Evolutionary conservation across 208 protist species (phyloP).

Genomic region (Wallacemonas sp.): DNA sequence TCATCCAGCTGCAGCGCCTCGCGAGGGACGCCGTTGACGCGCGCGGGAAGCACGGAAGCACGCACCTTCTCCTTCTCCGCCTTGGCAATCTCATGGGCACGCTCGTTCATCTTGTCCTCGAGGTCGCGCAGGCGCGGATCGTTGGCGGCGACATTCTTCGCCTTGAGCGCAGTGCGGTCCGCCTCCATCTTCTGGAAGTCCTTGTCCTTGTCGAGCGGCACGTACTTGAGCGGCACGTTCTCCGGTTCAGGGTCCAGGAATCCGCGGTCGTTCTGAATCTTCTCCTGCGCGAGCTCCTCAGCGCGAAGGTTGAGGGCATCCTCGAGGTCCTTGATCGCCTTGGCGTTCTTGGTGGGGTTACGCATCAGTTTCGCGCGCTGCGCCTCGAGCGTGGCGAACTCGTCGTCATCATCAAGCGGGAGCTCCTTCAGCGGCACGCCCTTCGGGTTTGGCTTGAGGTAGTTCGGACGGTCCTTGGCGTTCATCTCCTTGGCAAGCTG

Average conservation of each 20-base stretch:
- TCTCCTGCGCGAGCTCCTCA: constrained; percentile 70
- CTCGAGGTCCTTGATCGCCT: constrained; percentile 51
- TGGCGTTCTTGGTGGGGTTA: constrained; percentile 61
- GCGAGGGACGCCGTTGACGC: constrained; percentile 47
- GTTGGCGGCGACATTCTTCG: constrained; percentile 34
- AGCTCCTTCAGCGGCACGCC: constrained; percentile 65
- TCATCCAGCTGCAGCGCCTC: constrained; percentile 66
- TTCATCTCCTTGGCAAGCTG: constrained; percentile 74
- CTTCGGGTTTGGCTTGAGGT: constrained; percentile 43
- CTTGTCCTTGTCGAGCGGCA: constrained; percentile 64
- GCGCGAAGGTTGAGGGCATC: constrained; percentile 63
- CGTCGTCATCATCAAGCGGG: constrained; percentile 64
- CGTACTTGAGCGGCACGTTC: constrained; percentile 53
- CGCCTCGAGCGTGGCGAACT: constrained; percentile 70
- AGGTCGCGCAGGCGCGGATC: constrained; percentile 50
- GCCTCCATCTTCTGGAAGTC: constrained; percentile 66
- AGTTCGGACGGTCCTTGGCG: constrained; percentile 57
- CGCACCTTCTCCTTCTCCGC: constrained; percentile 52
- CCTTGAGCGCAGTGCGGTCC: constrained; percentile 48
- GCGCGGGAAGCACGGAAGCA: constrained; percentile 34
- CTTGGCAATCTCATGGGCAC: constrained; percentile 50
- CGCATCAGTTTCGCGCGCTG: constrained; percentile 60
- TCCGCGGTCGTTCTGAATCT: constrained; percentile 61
- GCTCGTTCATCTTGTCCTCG: constrained; percentile 69
- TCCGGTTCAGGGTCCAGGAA: constrained; percentile 75